Conservation (phyloP, 192 early-diverging fungal genomes). For the Entomortierella lignicola region DNA sequence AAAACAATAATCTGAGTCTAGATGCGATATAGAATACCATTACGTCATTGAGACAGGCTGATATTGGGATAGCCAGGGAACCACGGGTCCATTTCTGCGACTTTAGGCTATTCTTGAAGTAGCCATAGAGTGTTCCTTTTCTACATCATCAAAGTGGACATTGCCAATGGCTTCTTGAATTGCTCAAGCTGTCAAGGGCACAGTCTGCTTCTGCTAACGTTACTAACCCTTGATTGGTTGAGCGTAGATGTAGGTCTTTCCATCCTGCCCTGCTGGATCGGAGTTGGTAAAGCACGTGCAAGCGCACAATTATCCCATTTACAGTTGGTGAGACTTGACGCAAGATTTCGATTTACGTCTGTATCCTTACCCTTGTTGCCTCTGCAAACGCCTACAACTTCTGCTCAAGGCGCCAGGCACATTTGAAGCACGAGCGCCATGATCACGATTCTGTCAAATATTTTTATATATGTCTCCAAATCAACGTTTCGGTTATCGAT, state of each 20-base stretch:
- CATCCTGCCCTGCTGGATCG: too few species aligned
- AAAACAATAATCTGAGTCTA: not conserved
- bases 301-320: not conserved
- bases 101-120: too few species aligned
- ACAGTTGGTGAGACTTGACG: constrained; percentile 54
- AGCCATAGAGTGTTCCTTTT: too few species aligned
- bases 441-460: constrained; percentile 50
- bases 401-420: constrained; percentile 53
- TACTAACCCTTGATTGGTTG: constrained; percentile 50
- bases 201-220: constrained; percentile 19
- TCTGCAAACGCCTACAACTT: constrained; percentile 55
- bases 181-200: constrained; percentile 47
- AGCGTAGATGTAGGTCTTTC: constrained; percentile 48
- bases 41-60: constrained; percentile 2
- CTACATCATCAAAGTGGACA: too few species aligned
- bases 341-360: constrained; percentile 57
- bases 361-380: constrained; percentile 42
- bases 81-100: too few species aligned
- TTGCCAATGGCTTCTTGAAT: constrained; percentile 53
- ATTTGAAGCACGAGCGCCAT: constrained; percentile 51
- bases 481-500: too few species aligned
- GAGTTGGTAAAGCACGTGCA: not conserved
- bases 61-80: too few species aligned
- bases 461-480: constrained; percentile 52
- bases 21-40: not conserved